Base-by-base conservation (phyloP, 495 filamentous ascomycete species). In the Glarea lozoyensis region DNA sequence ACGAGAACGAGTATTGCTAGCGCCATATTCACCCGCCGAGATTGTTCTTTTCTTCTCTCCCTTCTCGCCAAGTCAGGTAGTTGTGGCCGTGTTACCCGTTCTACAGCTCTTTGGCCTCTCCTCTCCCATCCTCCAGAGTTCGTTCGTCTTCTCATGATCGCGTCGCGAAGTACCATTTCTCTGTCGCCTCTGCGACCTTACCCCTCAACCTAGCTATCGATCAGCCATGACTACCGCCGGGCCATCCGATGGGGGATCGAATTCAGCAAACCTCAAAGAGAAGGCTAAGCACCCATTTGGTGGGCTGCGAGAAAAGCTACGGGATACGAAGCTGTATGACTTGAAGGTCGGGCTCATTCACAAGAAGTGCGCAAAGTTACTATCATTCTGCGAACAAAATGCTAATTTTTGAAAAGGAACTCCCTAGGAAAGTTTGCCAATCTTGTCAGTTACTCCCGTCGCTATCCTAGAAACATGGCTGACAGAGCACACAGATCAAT, bases 371-470 rank as follows among this genome's bases (percentile, higher is more conserved):
- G 7, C 23, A 37, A 38, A 27, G 11, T 7, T 13, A 29, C 25
- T 7, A 29, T 29, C 7, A 7, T 7, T 35, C 6, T 35, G n/a
- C n/a, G n/a, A n/a, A n/a, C n/a, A n/a, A 35, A 11, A 21, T 29
- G 16, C 15, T 32, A 48, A 37, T 7, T 2, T 20, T 13, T n/a
- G 4, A 24, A 35, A n/a, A 72, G 70, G 31, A 68, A 76, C 46
- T 64, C 70, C 40, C 61, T 75, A 40, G 72, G 72, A 24, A 76
- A 76, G 60, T 59, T 76, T 48, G 66, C 55, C 20, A 76, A 76
- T 55, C 40, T 76, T 40, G 65, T 73, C 61, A 12, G 56, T 38
- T 33, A 4, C 9, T 10, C 11, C 29, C 30, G 3, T 18, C 27
- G 5, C 20, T 45, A 2, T 16, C 23, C 42, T 17, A 25, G n/a